Conservation (phyloP, 768 basidiomycete genomes). For the Lactarius trivialis region DNA sequence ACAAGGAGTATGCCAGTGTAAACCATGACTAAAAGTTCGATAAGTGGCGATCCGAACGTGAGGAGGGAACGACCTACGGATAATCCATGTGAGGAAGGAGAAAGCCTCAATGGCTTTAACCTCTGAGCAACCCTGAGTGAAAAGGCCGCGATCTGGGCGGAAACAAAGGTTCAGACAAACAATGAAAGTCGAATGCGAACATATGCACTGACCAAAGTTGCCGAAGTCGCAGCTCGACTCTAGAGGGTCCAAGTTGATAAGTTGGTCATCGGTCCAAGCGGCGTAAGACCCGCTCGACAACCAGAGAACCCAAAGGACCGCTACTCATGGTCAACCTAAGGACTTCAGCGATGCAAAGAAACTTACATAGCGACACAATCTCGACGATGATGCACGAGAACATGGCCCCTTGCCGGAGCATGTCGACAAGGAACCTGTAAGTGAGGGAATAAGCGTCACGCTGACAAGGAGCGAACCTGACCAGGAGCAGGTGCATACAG, state of each 20-base stretch:
- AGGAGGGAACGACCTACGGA: conserved; percentile 25
- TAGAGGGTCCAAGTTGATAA: background rate
- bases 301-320: conserved; percentile 36
- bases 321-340: conserved; percentile 20
- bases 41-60: background rate
- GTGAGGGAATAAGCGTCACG: background rate
- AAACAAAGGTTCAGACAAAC: background rate
- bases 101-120: conserved; percentile 32
- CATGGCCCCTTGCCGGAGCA: conserved; percentile 32
- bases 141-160: background rate
- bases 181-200: background rate
- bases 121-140: conserved; percentile 27
- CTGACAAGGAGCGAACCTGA: background rate
- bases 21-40: conserved; percentile 28
- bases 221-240: conserved; percentile 17
- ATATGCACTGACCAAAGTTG: background rate
- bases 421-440: conserved; percentile 33
- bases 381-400: conserved; percentile 37
- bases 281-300: conserved; percentile 33
- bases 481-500: conserved; percentile 23
- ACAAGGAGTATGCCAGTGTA: conserved; percentile 29
- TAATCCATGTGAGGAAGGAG: conserved; percentile 33
- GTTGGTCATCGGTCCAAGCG: conserved; percentile 14
- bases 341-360: background rate
- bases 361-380: conserved; percentile 34